Evolutionary conservation across 306 rosid genomes (phyloP).

Genomic region (Alnus rubra): DNA sequence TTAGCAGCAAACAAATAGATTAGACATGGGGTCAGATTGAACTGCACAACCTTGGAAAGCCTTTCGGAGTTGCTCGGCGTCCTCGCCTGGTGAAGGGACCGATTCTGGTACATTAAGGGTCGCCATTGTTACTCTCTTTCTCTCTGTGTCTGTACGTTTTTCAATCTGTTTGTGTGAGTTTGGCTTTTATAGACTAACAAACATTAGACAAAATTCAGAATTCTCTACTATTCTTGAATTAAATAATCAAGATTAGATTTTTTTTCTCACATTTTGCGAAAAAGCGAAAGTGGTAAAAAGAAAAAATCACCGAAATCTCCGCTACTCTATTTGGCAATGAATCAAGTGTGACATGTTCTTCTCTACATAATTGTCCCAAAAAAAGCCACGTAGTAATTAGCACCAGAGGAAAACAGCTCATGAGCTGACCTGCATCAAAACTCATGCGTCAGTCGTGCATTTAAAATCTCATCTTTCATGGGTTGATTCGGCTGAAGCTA

Average conservation of each 20-base stretch:
- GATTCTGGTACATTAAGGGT: constrained; percentile 58
- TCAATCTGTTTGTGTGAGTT: constrained; percentile 3
- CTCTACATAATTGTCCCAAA: neutral
- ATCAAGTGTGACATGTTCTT: neutral
- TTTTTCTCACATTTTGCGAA: neutral
- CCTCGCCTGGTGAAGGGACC: constrained; percentile 73
- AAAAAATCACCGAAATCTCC: neutral
- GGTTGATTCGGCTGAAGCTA: too few species aligned
- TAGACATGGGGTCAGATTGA: neutral
- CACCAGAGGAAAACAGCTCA: neutral
- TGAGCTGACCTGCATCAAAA: neutral
- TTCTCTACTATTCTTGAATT: too few species aligned
- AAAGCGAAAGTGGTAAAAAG: neutral
- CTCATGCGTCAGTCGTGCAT: neutral
- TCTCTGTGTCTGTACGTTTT: neutral
- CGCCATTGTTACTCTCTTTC: constrained; percentile 47
- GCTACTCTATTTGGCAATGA: neutral
- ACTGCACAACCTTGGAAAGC: constrained; percentile 70
- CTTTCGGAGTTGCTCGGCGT: constrained; percentile 71
- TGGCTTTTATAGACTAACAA: constrained; percentile 1
- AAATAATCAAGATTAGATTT: too few species aligned
- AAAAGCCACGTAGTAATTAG: neutral
- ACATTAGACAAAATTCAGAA: neutral
- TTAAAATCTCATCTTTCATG: too few species aligned
- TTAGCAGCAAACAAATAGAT: neutral